A percentile compares a stretch with the other conserved stretches of the same genome.
Conservation (phyloP, 495 filamentous ascomycete genomes). For the Hypoxylon lienhwacheense region DNA sequence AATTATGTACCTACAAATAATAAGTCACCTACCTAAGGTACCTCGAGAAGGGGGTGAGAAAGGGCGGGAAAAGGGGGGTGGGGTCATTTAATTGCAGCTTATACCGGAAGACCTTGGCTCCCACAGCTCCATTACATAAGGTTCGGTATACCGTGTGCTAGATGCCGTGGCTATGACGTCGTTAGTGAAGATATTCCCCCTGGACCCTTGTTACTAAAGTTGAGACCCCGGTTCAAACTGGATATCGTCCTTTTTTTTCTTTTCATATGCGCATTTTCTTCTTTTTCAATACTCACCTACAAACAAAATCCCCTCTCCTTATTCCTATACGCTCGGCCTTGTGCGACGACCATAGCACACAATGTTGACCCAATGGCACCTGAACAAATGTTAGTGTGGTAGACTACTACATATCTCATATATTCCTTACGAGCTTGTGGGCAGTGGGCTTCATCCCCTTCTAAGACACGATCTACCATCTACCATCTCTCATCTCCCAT, state of each 20-base stretch:
- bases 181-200: background rate
- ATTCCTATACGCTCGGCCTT: conserved; percentile 16
- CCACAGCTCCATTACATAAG: no score
- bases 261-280: background rate
- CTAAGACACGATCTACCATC: conserved; percentile 20
- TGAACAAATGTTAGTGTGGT: conserved; percentile 29
- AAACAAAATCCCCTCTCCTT: no score
- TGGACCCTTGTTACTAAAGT: conserved; percentile 6
- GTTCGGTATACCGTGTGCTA: background rate
- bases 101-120: no score
- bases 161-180: conserved; percentile 14
- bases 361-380: conserved; percentile 23
- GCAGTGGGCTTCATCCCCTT: conserved; percentile 4
- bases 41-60: no score
- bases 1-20: no score
- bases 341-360: no score
- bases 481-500: no score
- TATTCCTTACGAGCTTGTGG: conserved; percentile 17
- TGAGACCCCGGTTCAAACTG: background rate
- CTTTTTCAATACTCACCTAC: conserved; percentile 4
- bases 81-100: no score
- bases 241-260: no score
- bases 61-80: no score
- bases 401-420: conserved; percentile 18
- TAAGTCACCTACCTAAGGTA: no score